Evolutionary conservation across 2,329 filamentous ascomycete species (phyloP), one percentile per base, ranked within the genome.

Genomic region (Aureobasidium sp.): DNA sequence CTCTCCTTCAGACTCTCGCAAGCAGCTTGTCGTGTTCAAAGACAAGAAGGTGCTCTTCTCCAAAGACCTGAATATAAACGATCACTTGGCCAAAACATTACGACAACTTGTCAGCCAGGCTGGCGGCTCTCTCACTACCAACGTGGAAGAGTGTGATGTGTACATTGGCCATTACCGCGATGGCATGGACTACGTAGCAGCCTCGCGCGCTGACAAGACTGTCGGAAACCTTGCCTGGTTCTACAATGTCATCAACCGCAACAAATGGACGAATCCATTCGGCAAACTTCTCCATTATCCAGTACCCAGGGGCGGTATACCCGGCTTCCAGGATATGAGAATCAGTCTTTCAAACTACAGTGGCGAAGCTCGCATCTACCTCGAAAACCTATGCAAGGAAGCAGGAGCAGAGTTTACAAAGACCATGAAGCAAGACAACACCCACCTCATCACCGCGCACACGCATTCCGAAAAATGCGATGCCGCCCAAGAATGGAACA

Each of bases 301-400:
- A 0, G 72, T 96, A 15, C 89, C 92, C 5, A 84, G 83, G 50
- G 73, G 86, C 9, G 90, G 90, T 1, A 86, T 99, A 37, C 84
- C 87, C 0, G 92, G 90, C 0, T 97, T 99, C 70, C 75, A 88
- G 63, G 79, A 82, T 8, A 80, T 89, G 72, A 85, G 82, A 57
- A 94, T 99, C 69, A 96, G 91, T 62, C 81, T 99, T 6, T 97
- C 94, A 6, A 99, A 97, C 73, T 99, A 99, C 71, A 91, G 91
- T 48, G 94, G 94, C 36, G 94, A 99, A 73, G 91, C 94, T 16
- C 86, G 94, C 52, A 86, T 91, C 58, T 99, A 97, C 69, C 81
- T 99, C 5, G 92, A 97, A 74, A 97, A 96, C 67, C 81, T 99
- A 39, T 88, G 97, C 68, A 85, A 80, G 63, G 91, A 91, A 29